Conservation (phyloP, 2,329 filamentous ascomycete species). For the Talaromyces piceae region DNA sequence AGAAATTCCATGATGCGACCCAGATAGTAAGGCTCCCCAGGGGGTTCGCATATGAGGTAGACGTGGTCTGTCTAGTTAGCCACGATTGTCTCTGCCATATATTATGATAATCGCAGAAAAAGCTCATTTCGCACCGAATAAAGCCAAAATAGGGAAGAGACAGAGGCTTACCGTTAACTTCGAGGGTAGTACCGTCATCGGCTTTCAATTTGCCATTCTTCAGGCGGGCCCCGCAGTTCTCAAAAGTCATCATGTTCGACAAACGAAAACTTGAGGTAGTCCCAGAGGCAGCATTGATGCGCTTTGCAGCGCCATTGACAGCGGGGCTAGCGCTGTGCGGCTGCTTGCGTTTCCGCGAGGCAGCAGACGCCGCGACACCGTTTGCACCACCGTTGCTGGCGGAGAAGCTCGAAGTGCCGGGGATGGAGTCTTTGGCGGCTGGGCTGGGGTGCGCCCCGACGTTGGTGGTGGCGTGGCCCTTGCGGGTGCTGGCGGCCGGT, state of each 20-base stretch:
- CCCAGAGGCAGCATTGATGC: conserved; percentile 26
- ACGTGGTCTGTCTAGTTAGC: conserved; percentile 59
- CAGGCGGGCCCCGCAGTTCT: conserved; percentile 59
- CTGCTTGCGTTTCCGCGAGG: conserved; percentile 81
- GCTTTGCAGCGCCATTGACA: conserved; percentile 24
- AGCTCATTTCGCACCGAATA: too few relatives aligned
- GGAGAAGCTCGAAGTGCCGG: conserved; percentile 54
- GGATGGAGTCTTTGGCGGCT: conserved; percentile 42
- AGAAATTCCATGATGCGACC: conserved; percentile 98
- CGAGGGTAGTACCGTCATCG: conserved; percentile 80
- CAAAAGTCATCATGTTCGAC: conserved; percentile 85
- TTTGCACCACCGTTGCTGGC: conserved; percentile 39
- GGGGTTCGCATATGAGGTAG: conserved; percentile 94
- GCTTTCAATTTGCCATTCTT: conserved; percentile 73
- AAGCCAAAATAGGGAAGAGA: conserved; percentile 10
- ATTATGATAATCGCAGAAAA: too few relatives aligned
- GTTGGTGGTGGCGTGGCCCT: conserved; percentile 30
- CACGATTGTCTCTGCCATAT: neutral
- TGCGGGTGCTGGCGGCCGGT: conserved; percentile 33
- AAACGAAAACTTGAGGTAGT: conserved; percentile 38
- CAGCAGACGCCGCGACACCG: conserved; percentile 38
- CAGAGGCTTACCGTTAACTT: conserved; percentile 68
- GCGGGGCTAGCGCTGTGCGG: conserved; percentile 37
- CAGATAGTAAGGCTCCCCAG: conserved; percentile 95
- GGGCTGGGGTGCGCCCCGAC: conserved; percentile 19